A percentile compares a stretch with the other conserved stretches of the same genome.
Conservation (phyloP, 257 asterid species). For the Cordia subcordata region DNA sequence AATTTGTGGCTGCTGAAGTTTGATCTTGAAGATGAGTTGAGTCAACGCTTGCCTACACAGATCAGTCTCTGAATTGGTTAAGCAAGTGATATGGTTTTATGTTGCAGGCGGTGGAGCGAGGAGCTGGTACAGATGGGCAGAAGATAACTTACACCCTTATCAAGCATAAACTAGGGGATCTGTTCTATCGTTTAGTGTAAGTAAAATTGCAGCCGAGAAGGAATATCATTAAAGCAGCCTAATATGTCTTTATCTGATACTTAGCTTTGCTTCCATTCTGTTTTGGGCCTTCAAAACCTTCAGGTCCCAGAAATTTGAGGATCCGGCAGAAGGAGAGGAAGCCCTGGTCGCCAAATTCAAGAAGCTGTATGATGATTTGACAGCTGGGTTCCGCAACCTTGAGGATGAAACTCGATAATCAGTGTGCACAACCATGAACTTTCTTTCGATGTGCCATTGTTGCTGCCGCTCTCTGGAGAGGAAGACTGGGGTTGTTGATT, state of each 20-base stretch:
- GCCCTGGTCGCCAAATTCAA: constrained; percentile 62
- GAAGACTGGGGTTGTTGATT: too few relatives aligned
- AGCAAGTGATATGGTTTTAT: constrained; percentile 4
- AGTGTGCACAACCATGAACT: not conserved
- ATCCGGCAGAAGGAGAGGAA: constrained; percentile 97
- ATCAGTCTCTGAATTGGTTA: not conserved
- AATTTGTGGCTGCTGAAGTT: too few relatives aligned
- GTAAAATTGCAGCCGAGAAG: constrained; percentile 26
- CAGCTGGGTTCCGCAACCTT: constrained; percentile 95
- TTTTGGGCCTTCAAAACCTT: constrained; percentile 7
- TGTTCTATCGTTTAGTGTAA: constrained; percentile 95
- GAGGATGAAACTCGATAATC: constrained; percentile 88
- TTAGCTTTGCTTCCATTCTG: not conserved
- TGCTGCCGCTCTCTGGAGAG: not conserved
- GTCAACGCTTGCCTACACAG: too few relatives aligned
- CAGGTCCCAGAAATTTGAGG: constrained; percentile 99
- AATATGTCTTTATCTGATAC: not conserved
- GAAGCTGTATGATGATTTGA: constrained; percentile 84
- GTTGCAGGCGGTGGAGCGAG: constrained; percentile 91
- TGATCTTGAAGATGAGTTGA: too few relatives aligned
- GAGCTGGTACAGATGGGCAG: constrained; percentile 99
- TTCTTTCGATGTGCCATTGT: not conserved
- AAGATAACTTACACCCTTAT: constrained; percentile 83
- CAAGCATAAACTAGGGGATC: constrained; percentile 92
- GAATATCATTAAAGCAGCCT: not conserved